A percentile compares a stretch with the other conserved stretches of the same genome.
These are phyloP conservation scores for Dalechampia spathulata DNA, from an alignment of 441 rosid species.

Conservation along the genomic window DNA sequence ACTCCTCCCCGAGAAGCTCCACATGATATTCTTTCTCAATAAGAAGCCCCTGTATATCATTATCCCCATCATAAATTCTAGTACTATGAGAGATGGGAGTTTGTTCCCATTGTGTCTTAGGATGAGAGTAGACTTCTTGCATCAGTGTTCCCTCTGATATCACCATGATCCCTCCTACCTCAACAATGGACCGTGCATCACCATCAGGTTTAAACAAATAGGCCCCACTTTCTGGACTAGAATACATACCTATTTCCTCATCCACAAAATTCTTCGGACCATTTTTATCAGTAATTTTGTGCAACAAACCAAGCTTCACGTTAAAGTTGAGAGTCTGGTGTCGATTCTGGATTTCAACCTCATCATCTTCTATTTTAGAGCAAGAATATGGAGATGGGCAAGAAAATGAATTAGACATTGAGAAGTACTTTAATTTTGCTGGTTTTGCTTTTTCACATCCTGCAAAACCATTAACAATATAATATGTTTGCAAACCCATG, in stretches of 20 bases:
- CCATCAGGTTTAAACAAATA: slow-evolving; percentile 82
- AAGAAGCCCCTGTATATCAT: slow-evolving; percentile 46
- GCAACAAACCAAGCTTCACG: slow-evolving; percentile 56
- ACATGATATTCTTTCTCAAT: slow-evolving; percentile 94
- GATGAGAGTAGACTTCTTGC: slow-evolving; percentile 82
- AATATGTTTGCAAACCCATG: slow-evolving; percentile 81
- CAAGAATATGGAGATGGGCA: slow-evolving; percentile 78
- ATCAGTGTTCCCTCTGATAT: slow-evolving; percentile 66
- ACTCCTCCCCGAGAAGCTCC: slow-evolving; percentile 64
- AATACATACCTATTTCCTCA: slow-evolving; percentile 79
- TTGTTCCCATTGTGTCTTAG: slow-evolving; percentile 53
- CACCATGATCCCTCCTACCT: slow-evolving; percentile 54
- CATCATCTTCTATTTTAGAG: slow-evolving; percentile 47
- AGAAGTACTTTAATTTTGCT: slow-evolving; percentile 50
- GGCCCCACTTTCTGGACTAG: slow-evolving; percentile 83
- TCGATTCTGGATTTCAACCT: slow-evolving; percentile 53
- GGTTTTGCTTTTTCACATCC: slow-evolving; percentile 82
- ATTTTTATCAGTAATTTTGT: slow-evolving; percentile 39
- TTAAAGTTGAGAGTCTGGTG: slow-evolving; percentile 72
- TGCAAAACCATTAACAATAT: slow-evolving; percentile 62
- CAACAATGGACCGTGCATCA: slow-evolving; percentile 56
- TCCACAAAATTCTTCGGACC: slow-evolving; percentile 44
- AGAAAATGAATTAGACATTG: slow-evolving; percentile 39
- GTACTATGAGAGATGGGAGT: slow-evolving; percentile 79
- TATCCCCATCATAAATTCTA: slow-evolving; percentile 58